A percentile compares a stretch with the other conserved stretches of the same genome.
phyloP scores from a whole-genome alignment of 2,329 filamentous ascomycete genomes.

The Sarocladium strictum region DNA sequence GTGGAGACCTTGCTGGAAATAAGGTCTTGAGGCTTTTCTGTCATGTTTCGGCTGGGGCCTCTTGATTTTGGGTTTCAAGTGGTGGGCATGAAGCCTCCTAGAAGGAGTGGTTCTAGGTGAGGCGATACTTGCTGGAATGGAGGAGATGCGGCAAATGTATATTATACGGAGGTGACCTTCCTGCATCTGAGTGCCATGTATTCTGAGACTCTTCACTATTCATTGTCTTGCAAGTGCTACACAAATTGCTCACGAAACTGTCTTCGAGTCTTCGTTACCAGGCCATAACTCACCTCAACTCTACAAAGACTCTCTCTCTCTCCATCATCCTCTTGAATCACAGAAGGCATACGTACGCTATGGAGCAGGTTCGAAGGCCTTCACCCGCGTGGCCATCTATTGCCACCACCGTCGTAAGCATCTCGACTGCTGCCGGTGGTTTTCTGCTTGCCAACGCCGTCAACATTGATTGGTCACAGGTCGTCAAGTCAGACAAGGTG shows the following conservation, averaged over 20 bases:
- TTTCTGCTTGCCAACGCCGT: background rate
- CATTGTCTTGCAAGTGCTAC: background rate
- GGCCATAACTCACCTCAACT: no score
- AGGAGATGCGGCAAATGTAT: background rate
- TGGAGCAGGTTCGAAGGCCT: background rate
- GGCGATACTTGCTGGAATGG: background rate
- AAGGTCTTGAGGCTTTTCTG: background rate
- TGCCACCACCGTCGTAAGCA: conserved; percentile 1
- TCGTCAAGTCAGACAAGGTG: conserved; percentile 3
- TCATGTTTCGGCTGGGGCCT: background rate
- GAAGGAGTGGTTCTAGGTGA: background rate
- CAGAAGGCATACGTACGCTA: background rate
- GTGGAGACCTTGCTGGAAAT: background rate
- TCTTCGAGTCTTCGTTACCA: no score
- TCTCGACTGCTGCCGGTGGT: background rate
- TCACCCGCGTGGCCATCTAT: background rate
- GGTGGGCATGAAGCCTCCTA: background rate
- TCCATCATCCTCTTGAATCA: background rate
- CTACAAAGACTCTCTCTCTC: no score
- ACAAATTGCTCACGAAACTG: no score
- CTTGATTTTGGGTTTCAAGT: background rate
- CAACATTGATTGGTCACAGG: conserved; percentile 5
- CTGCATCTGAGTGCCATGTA: background rate
- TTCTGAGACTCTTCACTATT: background rate
- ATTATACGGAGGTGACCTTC: background rate